A percentile compares a stretch with the other conserved stretches of the same genome.
These are phyloP conservation scores for Pascua sp. DNA, from an alignment of 1,284 basidiomycete species.

Conservation along the genomic window DNA sequence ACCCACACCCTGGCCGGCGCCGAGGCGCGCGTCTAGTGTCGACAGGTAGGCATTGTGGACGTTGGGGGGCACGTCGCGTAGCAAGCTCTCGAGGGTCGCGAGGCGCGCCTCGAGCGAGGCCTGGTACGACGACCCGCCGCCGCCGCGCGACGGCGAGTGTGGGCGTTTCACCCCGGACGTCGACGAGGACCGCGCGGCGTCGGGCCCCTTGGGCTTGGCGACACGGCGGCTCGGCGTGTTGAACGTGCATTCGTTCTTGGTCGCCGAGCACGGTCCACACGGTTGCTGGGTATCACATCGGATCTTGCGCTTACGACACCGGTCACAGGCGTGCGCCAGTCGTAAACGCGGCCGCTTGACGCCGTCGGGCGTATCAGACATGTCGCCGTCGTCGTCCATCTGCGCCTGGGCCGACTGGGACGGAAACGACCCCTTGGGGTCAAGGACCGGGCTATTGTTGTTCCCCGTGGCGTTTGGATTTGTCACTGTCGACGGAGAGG, in stretches of 20 bases:
- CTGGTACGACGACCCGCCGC: conserved; percentile 14
- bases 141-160: conserved; percentile 23
- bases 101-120: conserved; percentile 46
- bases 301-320: conserved; percentile 46
- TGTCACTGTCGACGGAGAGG: too few species aligned
- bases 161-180: conserved; percentile 29
- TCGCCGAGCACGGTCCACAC: conserved; percentile 49
- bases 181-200: conserved; percentile 9
- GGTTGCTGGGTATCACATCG: conserved; percentile 51
- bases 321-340: conserved; percentile 45
- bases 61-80: conserved; percentile 49
- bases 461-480: too few species aligned
- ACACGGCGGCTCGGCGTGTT: conserved; percentile 47
- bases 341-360: conserved; percentile 47
- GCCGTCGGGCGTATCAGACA: conserved; percentile 15
- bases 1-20: conserved; percentile 40
- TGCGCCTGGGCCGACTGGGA: background rate
- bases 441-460: too few species aligned
- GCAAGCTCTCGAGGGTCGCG: conserved; percentile 47
- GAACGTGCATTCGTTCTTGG: conserved; percentile 49
- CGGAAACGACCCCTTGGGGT: background rate
- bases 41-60: conserved; percentile 49
- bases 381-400: conserved; percentile 23
- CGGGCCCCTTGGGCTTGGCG: conserved; percentile 38
- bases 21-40: conserved; percentile 43